Conservation (phyloP, 192 early-diverging fungal genomes). For the Lobosporangium transversale region DNA sequence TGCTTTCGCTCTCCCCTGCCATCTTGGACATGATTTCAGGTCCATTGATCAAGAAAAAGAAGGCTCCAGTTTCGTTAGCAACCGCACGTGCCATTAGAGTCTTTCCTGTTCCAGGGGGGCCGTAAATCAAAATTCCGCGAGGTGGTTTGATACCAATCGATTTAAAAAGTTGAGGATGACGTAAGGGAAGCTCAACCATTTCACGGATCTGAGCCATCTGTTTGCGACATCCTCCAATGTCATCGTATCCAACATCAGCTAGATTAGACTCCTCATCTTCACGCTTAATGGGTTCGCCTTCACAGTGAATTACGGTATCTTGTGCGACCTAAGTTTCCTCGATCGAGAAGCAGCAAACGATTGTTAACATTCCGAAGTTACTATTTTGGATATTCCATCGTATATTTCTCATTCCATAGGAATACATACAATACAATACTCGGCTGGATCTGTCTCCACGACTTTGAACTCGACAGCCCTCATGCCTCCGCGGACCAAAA, state of each 20-base stretch:
- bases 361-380: too few species aligned
- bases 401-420: too few species aligned
- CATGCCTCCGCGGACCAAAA: slow-evolving; percentile 96
- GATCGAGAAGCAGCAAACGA: too few species aligned
- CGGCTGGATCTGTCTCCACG: slow-evolving; percentile 92
- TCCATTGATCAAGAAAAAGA: slow-evolving; percentile 99
- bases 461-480: slow-evolving; percentile 99
- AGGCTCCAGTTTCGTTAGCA: slow-evolving; percentile 99
- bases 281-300: slow-evolving; percentile 98
- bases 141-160: slow-evolving; percentile 99
- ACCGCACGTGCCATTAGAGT: slow-evolving; percentile 98
- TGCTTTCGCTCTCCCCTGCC: slow-evolving; percentile 98
- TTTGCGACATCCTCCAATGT: slow-evolving; percentile 97
- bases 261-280: slow-evolving; percentile 97
- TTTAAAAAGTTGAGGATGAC: slow-evolving; percentile 99
- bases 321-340: slow-evolving; percentile 90
- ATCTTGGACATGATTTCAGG: slow-evolving; percentile 99
- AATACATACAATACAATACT: slow-evolving; percentile 91
- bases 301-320: slow-evolving; percentile 98
- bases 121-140: slow-evolving; percentile 96
- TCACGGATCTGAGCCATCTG: slow-evolving; percentile 99
- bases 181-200: slow-evolving; percentile 95
- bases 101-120: slow-evolving; percentile 99
- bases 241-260: slow-evolving; percentile 97
- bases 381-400: too few species aligned